Base-by-base conservation (phyloP, 768 basidiomycete genomes). In the Suillus plorans region DNA sequence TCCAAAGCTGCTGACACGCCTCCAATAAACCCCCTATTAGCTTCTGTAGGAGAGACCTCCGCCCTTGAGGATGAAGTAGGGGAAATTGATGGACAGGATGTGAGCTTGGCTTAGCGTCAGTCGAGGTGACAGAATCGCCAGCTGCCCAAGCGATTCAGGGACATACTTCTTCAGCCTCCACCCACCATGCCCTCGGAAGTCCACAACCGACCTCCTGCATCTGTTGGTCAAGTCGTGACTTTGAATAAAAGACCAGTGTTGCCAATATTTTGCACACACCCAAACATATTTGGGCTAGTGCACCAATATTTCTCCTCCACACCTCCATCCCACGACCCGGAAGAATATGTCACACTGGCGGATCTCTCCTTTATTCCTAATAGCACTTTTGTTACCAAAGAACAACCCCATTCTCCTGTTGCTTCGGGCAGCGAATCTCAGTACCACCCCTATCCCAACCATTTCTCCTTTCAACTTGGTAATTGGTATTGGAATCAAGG, bases 371-470 rank as follows among this genome's bases (percentile, higher is more conserved):
- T 45, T 9, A 45, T 45, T 45, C 44, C 44, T 45, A 9, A 9
- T 8, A 45, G 18, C 25, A 25, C 25, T 8, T 5, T 3, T 0
- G n/a, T 45, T 3, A 1, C n/a, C 4, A 3, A 41, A 41, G 44
- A n/a, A 20, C 7, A 20, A n/a, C 44, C 2, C 9, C 1, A 41
- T 42, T 6, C 41, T 16, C 41, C 7, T 18, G 16, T 12, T 8
- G n/a, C n/a, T 22, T n/a, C 59, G 5, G 4, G 5, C 39, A 53
- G 55, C 7, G 20, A 45, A 5, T 45, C 44, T 56, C 44, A 36
- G 22, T 66, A 66, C n/a, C 31, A 60, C 28, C 69, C 68, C 13
- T 69, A 64, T 61, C 68, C 70, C 7, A 71, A 68, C 37, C 22
- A 53, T 25, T 64, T 28, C 31, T 47, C 61, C 14, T 62, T 45